A percentile compares a stretch with the other conserved stretches of the same genome.
phyloP scores from a whole-genome alignment of 306 rosid genomes.

The Vigna trinervia region DNA sequence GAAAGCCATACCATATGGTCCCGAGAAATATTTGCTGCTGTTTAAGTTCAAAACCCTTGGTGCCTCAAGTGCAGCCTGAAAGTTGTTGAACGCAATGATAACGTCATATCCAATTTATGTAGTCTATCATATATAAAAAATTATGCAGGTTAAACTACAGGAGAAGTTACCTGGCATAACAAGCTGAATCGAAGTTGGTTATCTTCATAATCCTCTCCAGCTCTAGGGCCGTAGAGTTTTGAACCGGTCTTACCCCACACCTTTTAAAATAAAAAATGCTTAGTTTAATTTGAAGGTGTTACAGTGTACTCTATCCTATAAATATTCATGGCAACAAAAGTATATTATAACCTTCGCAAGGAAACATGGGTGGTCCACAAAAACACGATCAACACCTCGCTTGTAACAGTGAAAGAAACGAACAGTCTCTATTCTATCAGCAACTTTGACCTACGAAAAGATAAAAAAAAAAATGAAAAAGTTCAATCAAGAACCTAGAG shows the following conservation, averaged over 20 bases:
- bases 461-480: not conserved
- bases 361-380: conserved; percentile 77
- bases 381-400: conserved; percentile 82
- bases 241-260: conserved; percentile 83
- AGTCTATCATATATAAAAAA: not conserved
- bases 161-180: conserved; percentile 62
- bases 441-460: conserved; percentile 57
- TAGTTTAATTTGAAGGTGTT: not conserved
- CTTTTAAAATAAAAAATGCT: conserved; percentile 47
- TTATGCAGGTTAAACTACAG: not conserved
- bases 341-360: conserved; percentile 64
- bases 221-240: conserved; percentile 70
- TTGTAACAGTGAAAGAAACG: conserved; percentile 79
- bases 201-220: conserved; percentile 74
- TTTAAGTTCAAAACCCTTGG: conserved; percentile 73
- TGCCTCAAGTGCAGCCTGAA: conserved; percentile 83
- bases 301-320: not conserved
- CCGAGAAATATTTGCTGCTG: conserved; percentile 68
- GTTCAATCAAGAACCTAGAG: not conserved
- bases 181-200: conserved; percentile 78
- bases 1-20: conserved; percentile 74
- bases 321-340: conserved; percentile 17
- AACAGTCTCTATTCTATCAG: conserved; percentile 60
- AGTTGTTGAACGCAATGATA: conserved; percentile 36
- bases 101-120: conserved; percentile 22